Evolutionary conservation across 2,329 filamentous ascomycete species (phyloP).

Genomic region (Seiridium cupressi): DNA sequence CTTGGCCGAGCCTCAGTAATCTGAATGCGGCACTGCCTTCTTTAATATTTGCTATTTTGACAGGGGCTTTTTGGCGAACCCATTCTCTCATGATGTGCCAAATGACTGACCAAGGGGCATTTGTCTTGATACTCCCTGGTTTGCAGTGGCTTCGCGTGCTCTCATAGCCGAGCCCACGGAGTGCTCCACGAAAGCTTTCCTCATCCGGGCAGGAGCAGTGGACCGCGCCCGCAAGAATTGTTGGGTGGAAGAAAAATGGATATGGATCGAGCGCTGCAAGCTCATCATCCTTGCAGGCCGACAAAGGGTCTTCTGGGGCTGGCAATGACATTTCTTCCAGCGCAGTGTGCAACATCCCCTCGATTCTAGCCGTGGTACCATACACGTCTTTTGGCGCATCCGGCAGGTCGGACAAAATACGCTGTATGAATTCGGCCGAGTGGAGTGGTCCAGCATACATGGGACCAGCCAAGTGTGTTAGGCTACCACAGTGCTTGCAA

Average conservation of each 20-base stretch:
- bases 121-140: conserved; percentile 86
- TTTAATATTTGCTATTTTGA: conserved; percentile 71
- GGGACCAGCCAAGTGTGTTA: conserved; percentile 84
- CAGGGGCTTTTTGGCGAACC: conserved; percentile 75
- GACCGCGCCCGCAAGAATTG: conserved; percentile 70
- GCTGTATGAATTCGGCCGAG: conserved; percentile 76
- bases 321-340: conserved; percentile 65
- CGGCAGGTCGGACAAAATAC: conserved; percentile 72
- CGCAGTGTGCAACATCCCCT: conserved; percentile 89
- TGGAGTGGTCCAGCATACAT: conserved; percentile 95
- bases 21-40: conserved; percentile 68
- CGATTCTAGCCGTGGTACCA: conserved; percentile 74
- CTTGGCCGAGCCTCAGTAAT: conserved; percentile 54
- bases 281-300: conserved; percentile 38
- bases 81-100: conserved; percentile 96
- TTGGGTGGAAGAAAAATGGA: conserved; percentile 86
- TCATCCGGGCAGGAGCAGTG: conserved; percentile 80
- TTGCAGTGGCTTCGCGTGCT: conserved; percentile 87
- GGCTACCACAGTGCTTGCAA: conserved; percentile 83
- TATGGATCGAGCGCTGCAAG: conserved; percentile 68
- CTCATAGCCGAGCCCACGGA: conserved; percentile 76
- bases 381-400: conserved; percentile 68
- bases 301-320: conserved; percentile 23
- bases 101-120: conserved; percentile 85
- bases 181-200: conserved; percentile 75